Evolutionary conservation across 192 early-diverging fungal genomes (phyloP).

Genomic region (Coemansia sp.): DNA sequence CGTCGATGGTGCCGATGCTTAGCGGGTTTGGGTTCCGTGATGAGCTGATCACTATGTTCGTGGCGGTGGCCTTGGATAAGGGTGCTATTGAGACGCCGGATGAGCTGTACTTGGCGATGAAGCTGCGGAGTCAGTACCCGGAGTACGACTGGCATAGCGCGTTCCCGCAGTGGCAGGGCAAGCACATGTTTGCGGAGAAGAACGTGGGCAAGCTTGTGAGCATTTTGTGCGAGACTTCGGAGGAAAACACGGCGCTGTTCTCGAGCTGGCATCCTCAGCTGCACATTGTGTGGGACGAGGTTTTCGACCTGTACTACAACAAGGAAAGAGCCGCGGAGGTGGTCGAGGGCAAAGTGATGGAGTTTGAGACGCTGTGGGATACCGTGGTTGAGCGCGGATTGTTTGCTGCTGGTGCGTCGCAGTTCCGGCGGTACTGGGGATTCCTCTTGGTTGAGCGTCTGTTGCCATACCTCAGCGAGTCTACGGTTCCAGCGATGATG

Average conservation of each 20-base stretch:
- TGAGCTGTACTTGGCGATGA: slow-evolving; percentile 50
- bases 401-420: slow-evolving; percentile 69
- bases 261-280: slow-evolving; percentile 75
- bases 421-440: slow-evolving; percentile 90
- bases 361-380: slow-evolving; percentile 82
- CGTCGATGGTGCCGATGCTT: slow-evolving; percentile 45
- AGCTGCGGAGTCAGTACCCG: slow-evolving; percentile 36
- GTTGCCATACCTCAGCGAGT: slow-evolving; percentile 41
- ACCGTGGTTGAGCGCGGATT: slow-evolving; percentile 73
- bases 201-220: slow-evolving; percentile 31
- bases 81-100: slow-evolving; percentile 51
- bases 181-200: slow-evolving; percentile 37
- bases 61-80: slow-evolving; percentile 47
- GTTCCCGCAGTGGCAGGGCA: slow-evolving; percentile 48
- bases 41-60: slow-evolving; percentile 47
- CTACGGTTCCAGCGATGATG: slow-evolving; percentile 44
- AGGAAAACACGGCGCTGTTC: slow-evolving; percentile 39
- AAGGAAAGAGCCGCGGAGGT: slow-evolving; percentile 42
- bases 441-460: slow-evolving; percentile 77
- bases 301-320: slow-evolving; percentile 63
- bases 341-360: slow-evolving; percentile 37
- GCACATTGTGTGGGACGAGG: slow-evolving; percentile 78
- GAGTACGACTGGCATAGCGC: slow-evolving; percentile 47
- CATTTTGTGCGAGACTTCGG: slow-evolving; percentile 50
- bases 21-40: slow-evolving; percentile 18